phyloP scores from a whole-genome alignment of 2,329 filamentous ascomycete genomes.

The Aspergillus jensenii region DNA sequence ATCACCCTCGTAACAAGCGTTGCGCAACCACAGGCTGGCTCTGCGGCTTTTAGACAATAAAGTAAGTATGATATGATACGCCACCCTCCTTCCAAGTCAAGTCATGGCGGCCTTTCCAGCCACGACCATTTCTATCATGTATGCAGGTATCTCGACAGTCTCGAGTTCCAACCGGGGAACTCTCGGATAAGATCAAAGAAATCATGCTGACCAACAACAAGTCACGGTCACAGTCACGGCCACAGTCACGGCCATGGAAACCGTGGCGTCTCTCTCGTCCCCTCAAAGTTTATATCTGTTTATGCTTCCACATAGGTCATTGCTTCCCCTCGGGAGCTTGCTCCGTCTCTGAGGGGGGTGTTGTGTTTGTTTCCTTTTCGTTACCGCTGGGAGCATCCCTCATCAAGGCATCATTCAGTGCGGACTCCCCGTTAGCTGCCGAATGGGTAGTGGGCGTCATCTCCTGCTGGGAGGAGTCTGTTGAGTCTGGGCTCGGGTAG shows the following conservation, averaged over 20 bases:
- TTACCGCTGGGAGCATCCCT: background rate
- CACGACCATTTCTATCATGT: conserved; percentile 11
- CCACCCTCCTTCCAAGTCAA: background rate
- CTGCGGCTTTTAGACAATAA: conserved; percentile 9
- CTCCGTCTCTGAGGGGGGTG: background rate
- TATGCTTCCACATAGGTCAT: conserved; percentile 3
- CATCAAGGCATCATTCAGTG: background rate
- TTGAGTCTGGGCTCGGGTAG: conserved; percentile 57
- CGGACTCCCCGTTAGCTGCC: conserved; percentile 9
- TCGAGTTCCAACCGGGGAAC: conserved; percentile 25
- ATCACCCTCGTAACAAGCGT: conserved; percentile 10
- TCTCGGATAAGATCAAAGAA: conserved; percentile 3
- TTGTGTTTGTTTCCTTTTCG: background rate
- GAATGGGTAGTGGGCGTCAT: conserved; percentile 26
- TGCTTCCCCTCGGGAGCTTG: background rate
- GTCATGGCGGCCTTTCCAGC: background rate
- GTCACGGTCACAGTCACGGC: background rate
- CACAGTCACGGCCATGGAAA: background rate
- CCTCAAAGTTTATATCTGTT: background rate
- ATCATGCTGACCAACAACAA: background rate
- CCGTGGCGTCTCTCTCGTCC: background rate
- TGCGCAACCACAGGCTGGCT: conserved; percentile 9
- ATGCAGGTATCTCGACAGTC: conserved; percentile 10
- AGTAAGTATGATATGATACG: conserved; percentile 6
- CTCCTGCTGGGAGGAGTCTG: conserved; percentile 31